Percentiles rank a stretch among this genome's conserved stretches.
Evolutionary conservation across 352 stramenopile species (phyloP).

Genomic region (Pythium diclinum): DNA sequence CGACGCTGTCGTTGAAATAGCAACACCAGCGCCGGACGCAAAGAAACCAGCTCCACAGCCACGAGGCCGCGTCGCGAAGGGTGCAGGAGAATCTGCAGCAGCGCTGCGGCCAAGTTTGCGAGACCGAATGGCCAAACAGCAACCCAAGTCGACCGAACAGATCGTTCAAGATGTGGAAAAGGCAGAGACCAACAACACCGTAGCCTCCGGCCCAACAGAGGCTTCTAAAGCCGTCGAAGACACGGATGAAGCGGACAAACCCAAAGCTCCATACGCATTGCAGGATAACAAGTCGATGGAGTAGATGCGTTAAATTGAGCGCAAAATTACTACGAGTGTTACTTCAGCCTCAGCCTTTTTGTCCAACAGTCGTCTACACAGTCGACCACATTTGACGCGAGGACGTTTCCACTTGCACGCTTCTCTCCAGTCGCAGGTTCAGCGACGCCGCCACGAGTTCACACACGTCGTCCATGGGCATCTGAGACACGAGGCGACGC

Average conservation of each 20-base stretch:
- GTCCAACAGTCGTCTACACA: conserved; percentile 20
- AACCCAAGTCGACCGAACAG: neutral
- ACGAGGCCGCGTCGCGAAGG: neutral
- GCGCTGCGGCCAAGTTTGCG: neutral
- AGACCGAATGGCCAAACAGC: neutral
- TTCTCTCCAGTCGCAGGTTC: conserved; percentile 27
- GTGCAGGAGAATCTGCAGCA: neutral
- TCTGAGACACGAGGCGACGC: conserved; percentile 9
- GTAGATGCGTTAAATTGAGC: neutral
- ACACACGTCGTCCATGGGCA: conserved; percentile 14
- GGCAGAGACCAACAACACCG: neutral
- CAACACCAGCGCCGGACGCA: neutral
- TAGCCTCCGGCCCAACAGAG: neutral
- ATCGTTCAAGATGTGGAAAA: neutral
- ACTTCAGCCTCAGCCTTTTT: too few relatives aligned
- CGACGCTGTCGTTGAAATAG: neutral
- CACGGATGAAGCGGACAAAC: neutral
- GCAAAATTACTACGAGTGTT: neutral
- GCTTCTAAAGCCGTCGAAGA: neutral
- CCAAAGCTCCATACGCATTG: neutral
- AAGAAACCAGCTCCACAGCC: neutral
- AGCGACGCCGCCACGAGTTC: conserved; percentile 22
- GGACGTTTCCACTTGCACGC: conserved; percentile 9
- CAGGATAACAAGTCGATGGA: neutral
- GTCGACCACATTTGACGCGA: conserved; percentile 26